Percentiles rank a stretch among this genome's conserved stretches.
Conservation (phyloP, 169 alveolate genomes). For the Plasmodium coatneyi region DNA sequence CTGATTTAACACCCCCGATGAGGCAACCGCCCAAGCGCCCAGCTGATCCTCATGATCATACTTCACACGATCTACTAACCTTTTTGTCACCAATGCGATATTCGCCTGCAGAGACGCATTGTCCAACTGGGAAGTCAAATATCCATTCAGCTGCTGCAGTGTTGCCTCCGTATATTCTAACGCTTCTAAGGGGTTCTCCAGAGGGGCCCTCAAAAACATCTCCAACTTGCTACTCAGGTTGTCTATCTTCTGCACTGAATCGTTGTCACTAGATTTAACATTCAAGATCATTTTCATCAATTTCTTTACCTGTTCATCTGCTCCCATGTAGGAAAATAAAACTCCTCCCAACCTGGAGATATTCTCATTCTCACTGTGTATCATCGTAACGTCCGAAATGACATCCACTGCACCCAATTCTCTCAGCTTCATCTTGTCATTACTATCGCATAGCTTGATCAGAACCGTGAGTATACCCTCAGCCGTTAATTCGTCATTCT, state of each 20-base stretch:
- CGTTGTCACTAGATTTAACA: slow-evolving; percentile 84
- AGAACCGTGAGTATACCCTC: slow-evolving; percentile 80
- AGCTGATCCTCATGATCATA: slow-evolving; percentile 91
- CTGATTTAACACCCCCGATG: slow-evolving; percentile 89
- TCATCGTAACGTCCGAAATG: slow-evolving; percentile 89
- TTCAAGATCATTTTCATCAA: slow-evolving; percentile 89
- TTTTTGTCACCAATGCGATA: slow-evolving; percentile 79
- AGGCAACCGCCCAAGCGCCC: slow-evolving; percentile 94
- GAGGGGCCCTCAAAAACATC: slow-evolving; percentile 89
- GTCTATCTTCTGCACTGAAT: slow-evolving; percentile 88
- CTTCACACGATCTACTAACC: slow-evolving; percentile 84
- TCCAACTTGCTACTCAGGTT: slow-evolving; percentile 88
- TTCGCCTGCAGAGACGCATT: slow-evolving; percentile 84
- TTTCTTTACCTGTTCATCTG: slow-evolving; percentile 91
- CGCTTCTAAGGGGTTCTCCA: slow-evolving; percentile 91
- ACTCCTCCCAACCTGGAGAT: slow-evolving; percentile 89
- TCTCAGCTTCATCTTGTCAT: slow-evolving; percentile 82
- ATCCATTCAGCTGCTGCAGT: slow-evolving; percentile 85
- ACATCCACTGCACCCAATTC: slow-evolving; percentile 89
- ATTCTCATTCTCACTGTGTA: slow-evolving; percentile 88
- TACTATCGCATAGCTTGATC: slow-evolving; percentile 79
- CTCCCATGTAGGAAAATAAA: slow-evolving; percentile 90
- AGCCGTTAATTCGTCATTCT: slow-evolving; percentile 84
- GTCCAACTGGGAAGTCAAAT: slow-evolving; percentile 79
- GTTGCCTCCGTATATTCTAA: slow-evolving; percentile 91